Evolutionary conservation across 2,329 filamentous ascomycete species (phyloP), one percentile per base, ranked within the genome.

Genomic region (Cladosporium phlei): DNA sequence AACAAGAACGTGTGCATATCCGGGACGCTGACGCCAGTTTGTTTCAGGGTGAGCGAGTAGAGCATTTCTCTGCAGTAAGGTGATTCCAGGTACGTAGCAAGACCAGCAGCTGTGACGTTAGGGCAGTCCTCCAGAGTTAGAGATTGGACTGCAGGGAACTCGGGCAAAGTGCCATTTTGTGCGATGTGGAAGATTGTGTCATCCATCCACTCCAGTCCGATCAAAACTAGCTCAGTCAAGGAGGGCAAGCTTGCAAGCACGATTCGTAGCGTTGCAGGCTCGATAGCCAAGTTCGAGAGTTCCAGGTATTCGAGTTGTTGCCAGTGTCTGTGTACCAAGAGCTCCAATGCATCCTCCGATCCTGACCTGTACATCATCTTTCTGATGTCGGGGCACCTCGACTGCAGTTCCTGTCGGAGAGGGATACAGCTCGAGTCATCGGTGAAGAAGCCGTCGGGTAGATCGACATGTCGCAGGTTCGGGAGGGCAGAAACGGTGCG

Each of bases 281-380:
- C 86, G 54, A 90, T 74, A 42, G 80, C 77, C 49, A 91, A 72
- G 51, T 72, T 74, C 48, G 77, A 75, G 27, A 93, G 69, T 63
- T 91, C 86, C 39, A 93, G 63, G 8, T 87, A 80, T 65, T 89
- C 83, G 10, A 93, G 74, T 34, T 78, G 75, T 37, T 75, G 73
- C 86, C 87, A 93, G 42, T 71, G 78, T 51, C 78, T 81, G 49
- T 77, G 75, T 6, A 80, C 77, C 30, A 96, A 72, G 45, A 78
- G 72, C 57, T 88, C 80, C 47, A 97, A 77, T 59, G 83, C 86
- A 47, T 78, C 78, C 69, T 96, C 91, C 1, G 87, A 78, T 10
- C 91, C 91, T 37, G 74, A 72, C 45, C 80, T 76, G 68, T 94
- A 97, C 45, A 80, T 84, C 88, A 95, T 96, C 69, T 93, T 93